Evolutionary conservation across 306 rosid species (phyloP), one percentile per base, ranked within the genome.

Genomic region (Prunus mongolica): DNA sequence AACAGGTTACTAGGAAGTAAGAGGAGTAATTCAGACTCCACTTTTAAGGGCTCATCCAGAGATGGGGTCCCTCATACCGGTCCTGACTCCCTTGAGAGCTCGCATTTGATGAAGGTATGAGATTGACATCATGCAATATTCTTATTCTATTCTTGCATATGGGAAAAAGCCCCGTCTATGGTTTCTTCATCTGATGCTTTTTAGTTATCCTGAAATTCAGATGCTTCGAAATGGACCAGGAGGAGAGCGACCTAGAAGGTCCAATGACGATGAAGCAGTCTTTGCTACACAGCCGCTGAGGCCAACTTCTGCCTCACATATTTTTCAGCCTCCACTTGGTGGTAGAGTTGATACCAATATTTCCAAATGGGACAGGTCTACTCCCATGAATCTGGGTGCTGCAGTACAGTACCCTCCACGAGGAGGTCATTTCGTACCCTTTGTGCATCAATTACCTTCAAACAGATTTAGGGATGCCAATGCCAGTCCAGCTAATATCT

Each of bases 1-100:
- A 90, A 88, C 68, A 83, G 94, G 78, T 24, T 90, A 69, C 83
- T 81, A n/a, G 93, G 97, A 78, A 90, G 72, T 76, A 94, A 94
- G 86, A 87, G 98, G 84, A 90, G 89, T 82, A 85, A 88, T 82
- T 91, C 93, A 8, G 99, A 95, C 83, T 89, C 93, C 62, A 76
- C 88, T 41, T 87, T 94, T 81, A 76, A 88, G 88, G 91, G 89
- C 11, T 85, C 96, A 79, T 88, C 89, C 56, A 82, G 93, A 87
- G 96, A 91, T 70, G 89, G 90, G 57, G 82, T 79, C 63, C 79
- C 88, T 67, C 93, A 81, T 67, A 76, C 76, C 82, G 89, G 86
- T 75, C 88, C 94, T 3, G 97, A 95, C 20, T 85, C 91, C 72
- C 85, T 86, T 30, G 93, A 92, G 71, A 91, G 88, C 70, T 90